Base-by-base conservation (phyloP, 805 yeast species). In the Candida morakotiae region DNA sequence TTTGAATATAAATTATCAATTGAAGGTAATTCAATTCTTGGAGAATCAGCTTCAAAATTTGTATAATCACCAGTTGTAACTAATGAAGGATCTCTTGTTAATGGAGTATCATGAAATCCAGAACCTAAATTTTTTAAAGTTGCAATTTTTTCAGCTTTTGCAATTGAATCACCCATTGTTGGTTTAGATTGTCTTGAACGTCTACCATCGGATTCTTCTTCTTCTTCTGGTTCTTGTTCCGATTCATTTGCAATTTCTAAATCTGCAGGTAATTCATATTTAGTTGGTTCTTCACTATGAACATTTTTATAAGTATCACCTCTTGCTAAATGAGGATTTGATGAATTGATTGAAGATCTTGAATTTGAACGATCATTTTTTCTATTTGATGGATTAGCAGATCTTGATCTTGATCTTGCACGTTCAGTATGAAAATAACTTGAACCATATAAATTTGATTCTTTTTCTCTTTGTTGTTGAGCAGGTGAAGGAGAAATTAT, bases 271-370 rank as follows among this genome's bases (percentile, higher is more conserved):
- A 67, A 58, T 41, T 67, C 67, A 41, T 66, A 69, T 38, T 60
- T 62, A 13, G 64, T 51, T 20, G 71, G 76, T 34, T 69, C 69
- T 32, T 69, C 73, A 11, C 58, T 57, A 34, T 69, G 65, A 9
- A 79, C 75, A 48, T 75, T 73, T 48, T 81, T 84, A 53, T 83
- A 83, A 1, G 88, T 79, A 45, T 82, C 89, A 25, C 91, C 93
- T 43, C 84, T 69, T 2, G 91, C 89, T 49, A 83, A 65, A 58
- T 82, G 86, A 1, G 88, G 87, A 39, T 38, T 40, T 10, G 37
- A 28, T 4, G 31, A 24, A n/a, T 18, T 20, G 6, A 35, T 24
- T 3, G 49, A 28, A 19, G 50, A 44, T 10, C 48, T 39, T 17
- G 47, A 37, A 2, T 57, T 48, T 9, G 60, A 44, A 3, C 57